Conservation (phyloP, 176 grass and related monocot genomes). For the Aegilops tauschii region DNA sequence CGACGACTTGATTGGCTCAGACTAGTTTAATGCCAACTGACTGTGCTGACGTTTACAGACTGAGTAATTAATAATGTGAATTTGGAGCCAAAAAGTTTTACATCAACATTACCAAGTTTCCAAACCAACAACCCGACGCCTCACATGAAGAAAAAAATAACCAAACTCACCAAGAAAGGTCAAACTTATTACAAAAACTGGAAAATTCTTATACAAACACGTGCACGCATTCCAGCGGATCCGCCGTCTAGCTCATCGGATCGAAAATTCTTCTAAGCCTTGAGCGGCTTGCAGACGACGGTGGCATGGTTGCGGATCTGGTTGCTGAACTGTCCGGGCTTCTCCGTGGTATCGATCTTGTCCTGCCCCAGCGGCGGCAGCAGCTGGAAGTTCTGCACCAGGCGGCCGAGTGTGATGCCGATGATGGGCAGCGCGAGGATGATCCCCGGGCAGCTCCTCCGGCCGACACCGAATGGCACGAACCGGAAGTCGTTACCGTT, state of each 20-base stretch:
- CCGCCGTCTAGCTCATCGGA: too few species aligned
- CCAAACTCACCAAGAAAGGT: neutral
- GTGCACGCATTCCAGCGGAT: too few species aligned
- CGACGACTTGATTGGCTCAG: neutral
- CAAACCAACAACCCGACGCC: neutral
- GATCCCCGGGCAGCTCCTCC: slow-evolving; percentile 92
- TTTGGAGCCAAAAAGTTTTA: neutral
- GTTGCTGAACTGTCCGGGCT: slow-evolving; percentile 88
- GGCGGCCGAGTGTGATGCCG: slow-evolving; percentile 62
- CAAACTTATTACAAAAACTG: neutral
- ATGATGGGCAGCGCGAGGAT: slow-evolving; percentile 89
- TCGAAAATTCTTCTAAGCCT: neutral
- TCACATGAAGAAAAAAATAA: too few species aligned
- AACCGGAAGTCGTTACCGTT: slow-evolving; percentile 87
- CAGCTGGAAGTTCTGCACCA: slow-evolving; percentile 82
- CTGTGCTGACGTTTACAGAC: neutral
- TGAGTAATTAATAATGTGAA: neutral
- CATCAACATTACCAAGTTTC: neutral
- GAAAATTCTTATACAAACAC: too few species aligned
- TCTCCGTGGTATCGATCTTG: slow-evolving; percentile 76
- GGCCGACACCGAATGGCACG: slow-evolving; percentile 82
- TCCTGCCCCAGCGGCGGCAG: slow-evolving; percentile 52
- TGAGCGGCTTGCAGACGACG: slow-evolving; percentile 67
- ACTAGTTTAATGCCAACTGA: neutral
- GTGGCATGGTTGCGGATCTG: slow-evolving; percentile 84